Evolutionary conservation across 129 eudicot species (phyloP).

Genomic region (Chrysanthemum lavandulifolium): DNA sequence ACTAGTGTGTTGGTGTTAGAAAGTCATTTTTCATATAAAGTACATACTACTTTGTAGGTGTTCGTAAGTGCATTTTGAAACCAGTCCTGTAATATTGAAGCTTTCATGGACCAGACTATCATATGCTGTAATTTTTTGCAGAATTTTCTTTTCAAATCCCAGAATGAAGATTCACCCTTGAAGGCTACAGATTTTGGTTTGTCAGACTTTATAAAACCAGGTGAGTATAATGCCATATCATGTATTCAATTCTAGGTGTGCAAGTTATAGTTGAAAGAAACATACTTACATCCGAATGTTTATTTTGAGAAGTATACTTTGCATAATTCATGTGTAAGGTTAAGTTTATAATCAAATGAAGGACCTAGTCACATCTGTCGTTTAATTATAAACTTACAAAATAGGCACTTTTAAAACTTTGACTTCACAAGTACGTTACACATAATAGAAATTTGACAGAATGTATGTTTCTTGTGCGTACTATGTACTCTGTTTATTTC

Average conservation of each 20-base stretch:
- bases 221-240: conserved; percentile 33
- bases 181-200: conserved; percentile 99
- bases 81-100: no score
- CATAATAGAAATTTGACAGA: no score
- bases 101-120: neutral
- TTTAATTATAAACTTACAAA: no score
- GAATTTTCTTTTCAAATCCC: conserved; percentile 90
- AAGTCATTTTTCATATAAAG: neutral
- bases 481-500: neutral
- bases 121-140: conserved; percentile 31
- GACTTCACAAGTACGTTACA: neutral
- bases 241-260: neutral
- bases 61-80: no score
- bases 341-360: neutral
- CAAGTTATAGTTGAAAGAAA: no score
- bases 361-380: no score
- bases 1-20: neutral
- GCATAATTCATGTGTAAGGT: no score
- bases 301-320: no score
- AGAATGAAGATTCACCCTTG: conserved; percentile 72
- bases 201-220: conserved; percentile 93
- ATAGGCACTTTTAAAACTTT: neutral
- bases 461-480: no score
- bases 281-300: no score
- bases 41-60: no score